These are phyloP conservation scores for Lactifluus echinatus DNA, from an alignment of 768 basidiomycete genomes.

Conservation along the genomic window DNA sequence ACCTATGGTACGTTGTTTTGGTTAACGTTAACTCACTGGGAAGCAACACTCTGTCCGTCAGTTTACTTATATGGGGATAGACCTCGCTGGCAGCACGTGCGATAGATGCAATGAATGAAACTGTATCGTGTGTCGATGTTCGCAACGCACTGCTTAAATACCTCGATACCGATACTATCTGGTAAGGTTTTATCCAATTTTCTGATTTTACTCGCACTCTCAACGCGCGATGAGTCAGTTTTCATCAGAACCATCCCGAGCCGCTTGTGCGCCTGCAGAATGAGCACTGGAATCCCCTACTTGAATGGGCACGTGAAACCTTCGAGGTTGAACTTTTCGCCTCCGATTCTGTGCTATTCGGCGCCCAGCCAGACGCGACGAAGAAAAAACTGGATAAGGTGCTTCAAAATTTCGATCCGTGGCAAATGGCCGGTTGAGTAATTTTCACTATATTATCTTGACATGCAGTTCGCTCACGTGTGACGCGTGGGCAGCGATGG, in stretches of 20 bases:
- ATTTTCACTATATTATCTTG: not conserved
- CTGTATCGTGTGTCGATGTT: conserved; percentile 49
- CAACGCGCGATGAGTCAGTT: conserved; percentile 38
- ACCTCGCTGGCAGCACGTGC: conserved; percentile 89
- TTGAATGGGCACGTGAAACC: conserved; percentile 64
- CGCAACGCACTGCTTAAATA: conserved; percentile 67
- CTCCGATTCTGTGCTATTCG: conserved; percentile 63
- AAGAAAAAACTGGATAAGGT: conserved; percentile 48
- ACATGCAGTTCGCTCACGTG: not conserved
- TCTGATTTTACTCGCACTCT: not conserved
- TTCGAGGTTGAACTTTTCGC: conserved; percentile 61
- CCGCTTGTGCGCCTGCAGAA: conserved; percentile 70
- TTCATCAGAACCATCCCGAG: conserved; percentile 71
- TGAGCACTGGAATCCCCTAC: conserved; percentile 81
- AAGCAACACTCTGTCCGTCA: not conserved
- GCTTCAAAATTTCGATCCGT: conserved; percentile 59
- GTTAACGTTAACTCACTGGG: not conserved
- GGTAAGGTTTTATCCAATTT: conserved; percentile 36
- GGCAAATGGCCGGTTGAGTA: conserved; percentile 78
- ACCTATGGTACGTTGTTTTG: conserved; percentile 58
- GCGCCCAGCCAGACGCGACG: conserved; percentile 62
- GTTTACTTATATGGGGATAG: conserved; percentile 32
- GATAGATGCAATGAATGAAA: conserved; percentile 64
- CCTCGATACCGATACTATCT: conserved; percentile 91
- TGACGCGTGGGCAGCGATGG: conserved; percentile 55